Evolutionary conservation across 192 early-diverging fungal species (phyloP).

Genomic region (Fimicolochytrium jonesii): DNA sequence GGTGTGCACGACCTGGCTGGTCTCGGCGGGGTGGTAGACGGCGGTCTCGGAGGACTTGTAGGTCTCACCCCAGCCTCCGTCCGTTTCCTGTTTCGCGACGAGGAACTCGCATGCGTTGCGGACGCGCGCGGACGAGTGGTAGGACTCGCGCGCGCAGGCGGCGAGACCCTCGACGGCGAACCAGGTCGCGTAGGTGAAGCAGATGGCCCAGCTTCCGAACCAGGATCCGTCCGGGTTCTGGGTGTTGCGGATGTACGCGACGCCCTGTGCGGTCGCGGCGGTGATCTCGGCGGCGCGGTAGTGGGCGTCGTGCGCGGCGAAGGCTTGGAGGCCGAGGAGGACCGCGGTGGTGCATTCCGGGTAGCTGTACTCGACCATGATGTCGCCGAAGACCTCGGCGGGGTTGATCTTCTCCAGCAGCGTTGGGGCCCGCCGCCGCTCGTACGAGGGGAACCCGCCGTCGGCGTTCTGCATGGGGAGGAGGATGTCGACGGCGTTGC

Average conservation of each 20-base stretch:
- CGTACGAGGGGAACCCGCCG: constrained; percentile 93
- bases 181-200: constrained; percentile 93
- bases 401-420: constrained; percentile 89
- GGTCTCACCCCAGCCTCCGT: constrained; percentile 97
- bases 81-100: constrained; percentile 76
- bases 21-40: constrained; percentile 58
- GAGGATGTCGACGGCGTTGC: constrained; percentile 85
- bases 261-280: constrained; percentile 47
- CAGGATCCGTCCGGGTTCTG: constrained; percentile 85
- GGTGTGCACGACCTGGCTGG: constrained; percentile 90
- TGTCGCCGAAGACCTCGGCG: constrained; percentile 90
- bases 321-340: constrained; percentile 77
- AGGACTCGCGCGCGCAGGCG: constrained; percentile 75
- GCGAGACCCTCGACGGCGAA: constrained; percentile 86
- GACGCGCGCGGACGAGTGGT: constrained; percentile 65
- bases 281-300: constrained; percentile 81
- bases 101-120: constrained; percentile 85
- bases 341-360: constrained; percentile 96
- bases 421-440: constrained; percentile 71
- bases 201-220: constrained; percentile 96
- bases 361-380: constrained; percentile 97
- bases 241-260: constrained; percentile 67
- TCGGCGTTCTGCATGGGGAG: constrained; percentile 87
- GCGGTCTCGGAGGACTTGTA: constrained; percentile 80
- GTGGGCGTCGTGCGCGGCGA: constrained; percentile 69